These are phyloP conservation scores for Suhomyces ambrosiae DNA, from an alignment of 1,139 yeast genomes.

Conservation along the genomic window DNA sequence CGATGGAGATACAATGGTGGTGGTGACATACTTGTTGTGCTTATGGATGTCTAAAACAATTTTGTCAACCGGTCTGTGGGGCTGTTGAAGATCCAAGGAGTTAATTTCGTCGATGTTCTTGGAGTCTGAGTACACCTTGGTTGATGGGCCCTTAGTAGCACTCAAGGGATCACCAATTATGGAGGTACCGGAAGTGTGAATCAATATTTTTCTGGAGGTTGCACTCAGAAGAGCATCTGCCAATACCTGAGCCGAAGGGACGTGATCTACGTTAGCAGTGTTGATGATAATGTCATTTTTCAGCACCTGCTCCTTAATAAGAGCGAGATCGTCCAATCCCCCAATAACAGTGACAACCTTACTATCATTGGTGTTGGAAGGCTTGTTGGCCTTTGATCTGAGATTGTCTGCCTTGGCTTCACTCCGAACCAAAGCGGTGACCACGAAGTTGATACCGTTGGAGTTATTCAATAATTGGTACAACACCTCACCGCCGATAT, in stretches of 20 bases:
- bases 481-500: conserved; percentile 31
- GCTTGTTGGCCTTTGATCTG: conserved; percentile 13
- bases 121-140: conserved; percentile 33
- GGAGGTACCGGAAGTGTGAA: conserved; percentile 47
- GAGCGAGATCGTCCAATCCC: conserved; percentile 24
- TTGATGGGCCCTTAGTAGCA: conserved; percentile 22
- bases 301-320: conserved; percentile 24
- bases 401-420: conserved; percentile 27
- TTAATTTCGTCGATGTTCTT: conserved; percentile 32
- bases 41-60: conserved; percentile 31
- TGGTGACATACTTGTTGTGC: conserved; percentile 21
- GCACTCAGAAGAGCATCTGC: conserved; percentile 18
- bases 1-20: conserved; percentile 29
- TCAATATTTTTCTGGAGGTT: conserved; percentile 23
- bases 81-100: conserved; percentile 31
- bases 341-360: conserved; percentile 24
- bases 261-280: conserved; percentile 42
- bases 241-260: conserved; percentile 31
- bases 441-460: conserved; percentile 17
- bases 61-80: conserved; percentile 41
- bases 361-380: conserved; percentile 19
- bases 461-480: conserved; percentile 25
- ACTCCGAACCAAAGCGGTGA: conserved; percentile 30
- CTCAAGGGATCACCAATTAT: conserved; percentile 30
- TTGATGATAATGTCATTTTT: conserved; percentile 35